These are phyloP conservation scores for Pisolithus albus DNA, from an alignment of 768 basidiomycete genomes.

Conservation along the genomic window DNA sequence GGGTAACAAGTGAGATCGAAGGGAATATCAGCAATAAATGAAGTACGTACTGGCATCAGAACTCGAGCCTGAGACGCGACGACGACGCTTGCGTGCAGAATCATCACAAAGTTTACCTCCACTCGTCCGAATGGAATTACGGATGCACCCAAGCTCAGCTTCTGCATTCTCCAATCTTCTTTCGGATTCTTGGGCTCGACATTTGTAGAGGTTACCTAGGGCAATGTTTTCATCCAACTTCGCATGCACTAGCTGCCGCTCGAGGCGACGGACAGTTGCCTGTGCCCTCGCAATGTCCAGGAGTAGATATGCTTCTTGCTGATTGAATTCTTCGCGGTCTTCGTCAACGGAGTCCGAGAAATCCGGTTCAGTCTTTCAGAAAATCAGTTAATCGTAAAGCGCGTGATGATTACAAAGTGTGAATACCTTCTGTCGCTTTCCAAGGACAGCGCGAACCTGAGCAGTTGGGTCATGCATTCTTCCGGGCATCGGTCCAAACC, in stretches of 20 bases:
- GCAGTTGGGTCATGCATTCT: no score
- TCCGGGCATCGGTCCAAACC: no score
- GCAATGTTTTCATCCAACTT: neutral
- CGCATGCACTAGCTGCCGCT: neutral
- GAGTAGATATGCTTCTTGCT: neutral
- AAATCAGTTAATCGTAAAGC: no score
- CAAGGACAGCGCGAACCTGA: no score
- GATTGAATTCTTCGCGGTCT: neutral
- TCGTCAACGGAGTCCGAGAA: constrained; percentile 19
- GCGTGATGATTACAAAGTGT: no score
- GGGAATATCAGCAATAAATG: no score
- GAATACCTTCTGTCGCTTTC: no score
- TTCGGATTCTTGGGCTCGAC: neutral
- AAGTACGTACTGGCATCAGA: neutral
- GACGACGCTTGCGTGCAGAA: neutral
- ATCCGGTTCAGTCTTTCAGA: no score
- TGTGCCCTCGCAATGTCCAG: neutral
- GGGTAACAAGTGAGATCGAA: no score
- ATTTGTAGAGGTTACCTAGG: neutral
- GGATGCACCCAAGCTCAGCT: neutral
- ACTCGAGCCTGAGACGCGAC: neutral
- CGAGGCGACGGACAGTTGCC: neutral
- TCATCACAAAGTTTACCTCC: neutral
- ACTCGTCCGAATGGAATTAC: neutral
- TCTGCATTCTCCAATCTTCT: neutral